Evolutionary conservation across 202 grass and related monocot species (phyloP), one percentile per base, ranked within the genome.

Genomic region (Panicum virgatum): DNA sequence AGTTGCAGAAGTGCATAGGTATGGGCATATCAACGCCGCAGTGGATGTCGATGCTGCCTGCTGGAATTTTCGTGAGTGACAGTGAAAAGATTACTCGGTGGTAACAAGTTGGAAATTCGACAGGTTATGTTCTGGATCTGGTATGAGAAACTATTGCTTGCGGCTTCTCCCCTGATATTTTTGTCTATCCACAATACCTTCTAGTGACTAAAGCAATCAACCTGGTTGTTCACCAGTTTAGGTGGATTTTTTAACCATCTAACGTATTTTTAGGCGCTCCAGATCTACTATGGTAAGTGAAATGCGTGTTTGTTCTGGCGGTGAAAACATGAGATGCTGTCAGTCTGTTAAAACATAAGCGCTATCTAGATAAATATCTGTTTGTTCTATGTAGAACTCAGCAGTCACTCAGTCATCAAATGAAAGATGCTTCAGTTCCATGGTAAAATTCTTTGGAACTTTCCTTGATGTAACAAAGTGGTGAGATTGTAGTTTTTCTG

Each of bases 341-440:
- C 57, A 61, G 32, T 66, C 39, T 44, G 36, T 44, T 19, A 7
- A 14, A 16, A 53, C 25, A 60, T 26, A 26, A 44, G 20, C 60
- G 42, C 18, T 42, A 75, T 42, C 42, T 1, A 70, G 44, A 52
- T 60, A 70, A 43, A 45, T 65, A 13, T 39, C 29, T 69, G 15
- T n/a, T 71, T 59, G 15, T 39, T 67, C 43, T 67, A 38, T 53
- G 68, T 64, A n/a, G 54, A 53, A 43, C 5, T 40, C n/a, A 59
- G 27, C 57, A 77, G 32, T 62, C n/a, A 40, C 7, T 63, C 25
- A 34, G 22, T 78, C n/a, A 58, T n/a, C 61, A 81, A 44, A 47
- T 77, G 23, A 37, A 30, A 27, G 39, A n/a, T 68, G 69, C 32
- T 47, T 45, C 19, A 38, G 30, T 32, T 60, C 47, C 34, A 30